Base-by-base conservation (phyloP, 108 stramenopile genomes). In the Aurantiochytrium sp. region DNA sequence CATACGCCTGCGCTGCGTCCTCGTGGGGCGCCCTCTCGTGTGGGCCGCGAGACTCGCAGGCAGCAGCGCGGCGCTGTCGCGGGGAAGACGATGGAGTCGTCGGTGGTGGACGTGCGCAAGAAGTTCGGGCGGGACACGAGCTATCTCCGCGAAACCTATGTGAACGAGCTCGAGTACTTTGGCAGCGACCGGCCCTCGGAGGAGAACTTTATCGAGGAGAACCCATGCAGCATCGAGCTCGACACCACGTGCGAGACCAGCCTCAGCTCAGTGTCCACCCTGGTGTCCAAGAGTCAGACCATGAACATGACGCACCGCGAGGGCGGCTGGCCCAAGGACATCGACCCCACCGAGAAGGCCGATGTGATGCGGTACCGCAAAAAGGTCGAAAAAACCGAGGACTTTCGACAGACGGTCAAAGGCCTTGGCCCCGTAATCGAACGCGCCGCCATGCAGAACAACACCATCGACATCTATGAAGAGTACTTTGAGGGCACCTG, bases 301-400 rank as follows among this genome's bases (percentile, higher is more conserved):
- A 86, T 88, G 86, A 85, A 85, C 45, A 48, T 81, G 73, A 81
- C 73, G 45, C 88, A 88, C 34, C 24, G 34, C 21, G 96, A 97
- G 89, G 96, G 96, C 50, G 96, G 96, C 52, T 97, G 96, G 96
- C 96, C 96, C 17, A 95, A 96, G 87, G 96, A 97, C 65, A 96
- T 97, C 12, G 96, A 97, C 85, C 85, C 88, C 55, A 93, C 95
- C 34, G 96, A 97, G 92, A 95, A 95, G 88, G 93, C 91, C 24
- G 94, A 95, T 55, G 93, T 94, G 55, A 85, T 85, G 34, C 90
- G 95, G 21, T 95, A 90, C 85, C 92, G 95, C 30, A 96, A 96
- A 91, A 95, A 95, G 68, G 95, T 95, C 4, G 95, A 96, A 86
- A 96, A 96, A 87, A 85, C 50, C 8, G 85, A 86, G 27, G 95